Base-by-base conservation (phyloP, 2,329 filamentous ascomycete species). In the Blumeria hordei region DNA sequence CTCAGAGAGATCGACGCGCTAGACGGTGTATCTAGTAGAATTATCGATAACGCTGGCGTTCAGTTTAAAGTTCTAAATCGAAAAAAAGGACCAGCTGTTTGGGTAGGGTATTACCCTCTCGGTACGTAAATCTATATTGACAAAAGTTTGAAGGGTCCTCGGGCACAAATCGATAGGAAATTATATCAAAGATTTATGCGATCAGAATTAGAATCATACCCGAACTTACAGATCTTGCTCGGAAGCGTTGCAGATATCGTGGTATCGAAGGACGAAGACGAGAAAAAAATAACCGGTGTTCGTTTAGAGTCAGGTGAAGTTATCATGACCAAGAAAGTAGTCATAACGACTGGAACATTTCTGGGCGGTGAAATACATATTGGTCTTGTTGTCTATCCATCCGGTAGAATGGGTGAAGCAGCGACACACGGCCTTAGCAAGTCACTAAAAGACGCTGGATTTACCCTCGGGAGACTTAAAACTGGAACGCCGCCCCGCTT, bases 291-390 rank as follows among this genome's bases (percentile, higher is more conserved):
- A 57, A 81, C 80, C 0, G 92, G 92, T 0, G 83, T 98, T 11
- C 74, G 85, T 57, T 72, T 98, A 36, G 90, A 95, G 66, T 86
- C 85, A 50, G 92, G 92, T 34, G 82, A 93, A 65, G 71, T 94
- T 14, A 76, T 98, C 59, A 76, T 80, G 1, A 85, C 90, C 0
- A 78, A 75, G 50, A 81, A 82, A 58, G 88, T 96, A 37, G 77
- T 98, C 28, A 95, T 98, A 61, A 96, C 92, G 0, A 98, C 92
- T 0, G 92, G 92, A 0, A 98, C 92, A 0, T 98, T 98, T 64
- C 69, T 98, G 5, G 84, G 90, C 10, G 92, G 88, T 16, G 92
- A 98, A 68, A 98, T 98, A 58, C 92, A 98, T 63, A 93, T 98
- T 58, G 92, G 88, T 0, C 70, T 96, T 7, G 77, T 94, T 54